Conservation (phyloP, 2,329 filamentous ascomycete species). For the Macrophomina pseudophaseolina region DNA sequence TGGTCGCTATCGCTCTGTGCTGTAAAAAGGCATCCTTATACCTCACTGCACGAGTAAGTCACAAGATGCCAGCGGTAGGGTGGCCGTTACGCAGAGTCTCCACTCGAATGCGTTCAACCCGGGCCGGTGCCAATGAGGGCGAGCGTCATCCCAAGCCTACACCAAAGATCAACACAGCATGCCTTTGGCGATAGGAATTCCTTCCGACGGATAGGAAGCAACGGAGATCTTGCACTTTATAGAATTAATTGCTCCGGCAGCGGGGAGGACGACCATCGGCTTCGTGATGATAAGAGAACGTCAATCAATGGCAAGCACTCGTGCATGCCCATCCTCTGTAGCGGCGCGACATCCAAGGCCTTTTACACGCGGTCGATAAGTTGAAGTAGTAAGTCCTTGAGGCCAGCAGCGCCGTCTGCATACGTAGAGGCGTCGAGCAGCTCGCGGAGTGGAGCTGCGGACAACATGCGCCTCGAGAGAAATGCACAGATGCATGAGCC, state of each 20-base stretch:
- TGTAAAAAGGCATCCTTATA: too few relatives aligned
- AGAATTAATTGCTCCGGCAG: conserved; percentile 1
- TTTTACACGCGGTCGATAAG: background rate
- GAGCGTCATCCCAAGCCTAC: background rate
- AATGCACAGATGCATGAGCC: conserved; percentile 12
- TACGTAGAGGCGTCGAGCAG: background rate
- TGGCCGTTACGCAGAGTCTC: too few relatives aligned
- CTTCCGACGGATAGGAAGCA: background rate
- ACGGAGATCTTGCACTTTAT: background rate
- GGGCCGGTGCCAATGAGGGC: too few relatives aligned
- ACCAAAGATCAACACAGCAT: background rate
- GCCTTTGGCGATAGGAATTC: background rate
- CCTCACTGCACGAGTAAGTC: too few relatives aligned
- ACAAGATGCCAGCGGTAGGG: too few relatives aligned
- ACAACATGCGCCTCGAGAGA: background rate
- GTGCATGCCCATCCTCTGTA: background rate
- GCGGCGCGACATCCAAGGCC: background rate
- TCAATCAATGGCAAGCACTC: background rate
- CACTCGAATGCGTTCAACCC: too few relatives aligned
- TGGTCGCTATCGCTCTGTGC: too few relatives aligned
- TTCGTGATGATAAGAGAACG: conserved; percentile 13
- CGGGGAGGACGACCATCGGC: conserved; percentile 1
- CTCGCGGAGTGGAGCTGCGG: background rate
- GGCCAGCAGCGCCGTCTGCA: background rate
- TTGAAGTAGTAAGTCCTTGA: background rate